Percentiles rank a stretch among this genome's conserved stretches.
phyloP scores from a whole-genome alignment of 139 green algal species.

The Picochlorum sp. region DNA sequence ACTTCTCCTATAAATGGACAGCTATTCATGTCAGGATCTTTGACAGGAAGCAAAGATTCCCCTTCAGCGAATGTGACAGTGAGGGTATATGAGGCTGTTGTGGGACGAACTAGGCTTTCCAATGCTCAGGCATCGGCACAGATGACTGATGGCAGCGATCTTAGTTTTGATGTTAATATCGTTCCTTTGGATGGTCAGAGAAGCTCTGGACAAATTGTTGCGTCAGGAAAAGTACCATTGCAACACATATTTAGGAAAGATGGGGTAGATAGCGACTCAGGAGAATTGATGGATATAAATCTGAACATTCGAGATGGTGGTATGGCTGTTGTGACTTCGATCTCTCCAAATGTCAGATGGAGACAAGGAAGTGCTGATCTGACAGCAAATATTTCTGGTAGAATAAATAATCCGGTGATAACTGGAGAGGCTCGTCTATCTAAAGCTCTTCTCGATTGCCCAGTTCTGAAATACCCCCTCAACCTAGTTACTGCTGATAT shows the following conservation, averaged over 20 bases:
- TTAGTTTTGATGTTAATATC: conserved; percentile 47
- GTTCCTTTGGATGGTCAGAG: conserved; percentile 41
- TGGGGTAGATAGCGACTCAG: neutral
- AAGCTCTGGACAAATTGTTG: conserved; percentile 38
- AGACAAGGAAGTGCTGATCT: conserved; percentile 58
- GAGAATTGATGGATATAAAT: conserved; percentile 36
- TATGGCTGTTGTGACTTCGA: conserved; percentile 65
- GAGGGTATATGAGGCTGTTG: conserved; percentile 57
- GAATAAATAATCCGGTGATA: conserved; percentile 24
- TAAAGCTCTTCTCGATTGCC: conserved; percentile 43
- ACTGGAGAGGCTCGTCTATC: conserved; percentile 34
- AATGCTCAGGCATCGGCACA: conserved; percentile 36
- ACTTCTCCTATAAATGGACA: conserved; percentile 61
- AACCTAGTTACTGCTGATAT: conserved; percentile 41
- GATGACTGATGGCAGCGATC: conserved; percentile 36
- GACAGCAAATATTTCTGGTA: conserved; percentile 33
- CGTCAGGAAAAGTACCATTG: conserved; percentile 38
- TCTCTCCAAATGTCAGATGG: conserved; percentile 65
- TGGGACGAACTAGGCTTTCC: conserved; percentile 58
- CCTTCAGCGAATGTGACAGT: conserved; percentile 50
- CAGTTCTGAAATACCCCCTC: conserved; percentile 44
- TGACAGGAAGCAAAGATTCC: conserved; percentile 32
- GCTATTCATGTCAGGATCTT: conserved; percentile 57
- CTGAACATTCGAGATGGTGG: conserved; percentile 67
- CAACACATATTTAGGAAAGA: neutral